Conservation (phyloP, 2,329 filamentous ascomycete genomes). For the Tolypocladium pustulatum region DNA sequence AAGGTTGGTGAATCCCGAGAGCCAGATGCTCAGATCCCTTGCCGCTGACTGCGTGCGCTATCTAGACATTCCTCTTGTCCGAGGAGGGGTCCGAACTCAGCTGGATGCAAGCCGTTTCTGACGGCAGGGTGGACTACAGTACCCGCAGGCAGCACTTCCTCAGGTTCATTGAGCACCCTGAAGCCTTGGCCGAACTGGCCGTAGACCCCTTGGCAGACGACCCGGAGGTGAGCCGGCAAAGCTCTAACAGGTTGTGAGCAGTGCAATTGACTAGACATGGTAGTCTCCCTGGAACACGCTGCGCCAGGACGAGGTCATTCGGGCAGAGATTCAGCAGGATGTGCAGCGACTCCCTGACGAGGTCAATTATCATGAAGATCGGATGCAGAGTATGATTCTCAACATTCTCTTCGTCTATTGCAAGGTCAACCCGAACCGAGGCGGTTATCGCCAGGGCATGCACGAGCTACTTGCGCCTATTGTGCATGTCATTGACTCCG, state of each 20-base stretch:
- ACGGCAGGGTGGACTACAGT: slow-evolving; percentile 64
- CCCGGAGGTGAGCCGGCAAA: slow-evolving; percentile 33
- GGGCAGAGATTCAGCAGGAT: slow-evolving; percentile 87
- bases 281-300: slow-evolving; percentile 88
- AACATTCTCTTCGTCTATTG: slow-evolving; percentile 92
- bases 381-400: slow-evolving; percentile 69
- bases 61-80: slow-evolving; percentile 70
- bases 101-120: slow-evolving; percentile 59
- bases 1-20: slow-evolving; percentile 44
- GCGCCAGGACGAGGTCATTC: slow-evolving; percentile 70
- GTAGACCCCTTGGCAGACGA: slow-evolving; percentile 84
- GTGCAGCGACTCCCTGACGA: slow-evolving; percentile 90
- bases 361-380: slow-evolving; percentile 72
- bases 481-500: slow-evolving; percentile 71
- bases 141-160: slow-evolving; percentile 65
- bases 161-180: slow-evolving; percentile 73
- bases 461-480: slow-evolving; percentile 90
- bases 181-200: slow-evolving; percentile 59
- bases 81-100: slow-evolving; percentile 50
- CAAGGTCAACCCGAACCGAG: slow-evolving; percentile 77
- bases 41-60: slow-evolving; percentile 5
- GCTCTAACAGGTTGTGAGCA: slow-evolving; percentile 7
- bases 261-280: background rate
- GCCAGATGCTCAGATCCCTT: background rate
- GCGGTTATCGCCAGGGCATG: slow-evolving; percentile 96